Conservation (phyloP, 2,329 filamentous ascomycete genomes). For the Biscogniauxia mediterranea region DNA sequence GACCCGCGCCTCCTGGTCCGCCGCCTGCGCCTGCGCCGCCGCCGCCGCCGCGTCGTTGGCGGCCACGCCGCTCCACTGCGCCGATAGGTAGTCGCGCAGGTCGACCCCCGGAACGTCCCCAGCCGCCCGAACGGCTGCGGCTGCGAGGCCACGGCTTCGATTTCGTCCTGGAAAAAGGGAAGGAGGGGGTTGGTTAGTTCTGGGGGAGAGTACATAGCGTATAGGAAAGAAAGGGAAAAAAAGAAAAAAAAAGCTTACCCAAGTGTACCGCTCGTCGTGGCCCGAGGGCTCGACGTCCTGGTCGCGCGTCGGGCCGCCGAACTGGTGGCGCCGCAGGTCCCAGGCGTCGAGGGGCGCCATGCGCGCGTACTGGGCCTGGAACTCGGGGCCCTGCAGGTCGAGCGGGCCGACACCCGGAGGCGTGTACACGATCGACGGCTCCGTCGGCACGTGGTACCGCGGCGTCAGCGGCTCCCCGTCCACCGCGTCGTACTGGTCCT, state of each 20-base stretch:
- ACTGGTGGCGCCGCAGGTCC: conserved; percentile 20
- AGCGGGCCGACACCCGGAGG: conserved; percentile 23
- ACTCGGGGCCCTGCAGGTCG: conserved; percentile 10
- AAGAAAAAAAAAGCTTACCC: conserved; percentile 16
- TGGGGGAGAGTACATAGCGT: neutral
- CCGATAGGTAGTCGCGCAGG: conserved; percentile 4
- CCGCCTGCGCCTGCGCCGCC: conserved; percentile 3
- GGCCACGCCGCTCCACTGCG: conserved; percentile 11
- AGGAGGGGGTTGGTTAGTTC: neutral
- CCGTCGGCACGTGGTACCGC: conserved; percentile 21
- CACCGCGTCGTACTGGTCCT: conserved; percentile 28
- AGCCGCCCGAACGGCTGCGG: neutral
- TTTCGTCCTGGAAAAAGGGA: conserved; percentile 18
- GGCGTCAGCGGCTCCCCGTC: conserved; percentile 27
- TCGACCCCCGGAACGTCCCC: conserved; percentile 1
- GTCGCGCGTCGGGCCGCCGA: conserved; percentile 6
- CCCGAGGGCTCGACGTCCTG: conserved; percentile 1
- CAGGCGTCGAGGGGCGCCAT: conserved; percentile 32
- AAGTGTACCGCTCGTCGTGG: conserved; percentile 17
- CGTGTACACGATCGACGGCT: conserved; percentile 25
- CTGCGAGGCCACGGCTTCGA: conserved; percentile 7
- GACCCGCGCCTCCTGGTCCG: conserved; percentile 11
- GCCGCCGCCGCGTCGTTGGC: conserved; percentile 5
- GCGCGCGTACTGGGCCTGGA: conserved; percentile 28
- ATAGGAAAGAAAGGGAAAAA: neutral